Evolutionary conservation across 139 green algal species (phyloP).

Genomic region (Micromonas commoda): DNA sequence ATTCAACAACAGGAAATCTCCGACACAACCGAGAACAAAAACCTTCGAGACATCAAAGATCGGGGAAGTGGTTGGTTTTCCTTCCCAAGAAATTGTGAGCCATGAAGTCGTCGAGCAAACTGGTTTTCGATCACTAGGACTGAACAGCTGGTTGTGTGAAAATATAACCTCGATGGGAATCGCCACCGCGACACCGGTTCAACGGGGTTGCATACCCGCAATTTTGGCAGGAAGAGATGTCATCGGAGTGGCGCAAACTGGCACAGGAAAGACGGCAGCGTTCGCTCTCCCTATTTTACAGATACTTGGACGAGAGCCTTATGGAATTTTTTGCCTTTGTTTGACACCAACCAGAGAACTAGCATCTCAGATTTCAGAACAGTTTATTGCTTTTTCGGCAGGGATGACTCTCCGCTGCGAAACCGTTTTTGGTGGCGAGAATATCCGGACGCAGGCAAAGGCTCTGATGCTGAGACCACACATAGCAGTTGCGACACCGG

Average conservation of each 20-base stretch:
- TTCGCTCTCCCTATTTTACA: slow-evolving; percentile 21
- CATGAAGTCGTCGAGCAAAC: neutral
- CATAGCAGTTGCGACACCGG: slow-evolving; percentile 16
- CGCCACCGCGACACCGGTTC: neutral
- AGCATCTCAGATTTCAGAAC: slow-evolving; percentile 14
- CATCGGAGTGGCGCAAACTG: slow-evolving; percentile 1
- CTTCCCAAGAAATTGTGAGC: neutral
- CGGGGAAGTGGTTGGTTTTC: neutral
- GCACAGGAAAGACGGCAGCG: slow-evolving; percentile 11
- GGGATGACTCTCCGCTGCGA: neutral
- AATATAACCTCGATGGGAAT: neutral
- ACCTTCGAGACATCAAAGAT: neutral
- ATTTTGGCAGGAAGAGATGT: slow-evolving; percentile 7
- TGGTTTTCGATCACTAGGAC: neutral
- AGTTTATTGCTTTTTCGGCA: neutral
- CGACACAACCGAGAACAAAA: no score
- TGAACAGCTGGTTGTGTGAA: neutral
- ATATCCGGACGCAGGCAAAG: neutral
- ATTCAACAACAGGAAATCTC: no score
- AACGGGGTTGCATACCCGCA: slow-evolving; percentile 1
- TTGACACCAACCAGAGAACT: slow-evolving; percentile 17
- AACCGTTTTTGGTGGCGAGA: neutral
- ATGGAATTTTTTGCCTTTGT: slow-evolving; percentile 24
- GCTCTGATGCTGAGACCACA: neutral
- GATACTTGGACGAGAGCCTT: slow-evolving; percentile 22